phyloP scores from a whole-genome alignment of 768 basidiomycete genomes.

The Rhodotorula graminis region DNA sequence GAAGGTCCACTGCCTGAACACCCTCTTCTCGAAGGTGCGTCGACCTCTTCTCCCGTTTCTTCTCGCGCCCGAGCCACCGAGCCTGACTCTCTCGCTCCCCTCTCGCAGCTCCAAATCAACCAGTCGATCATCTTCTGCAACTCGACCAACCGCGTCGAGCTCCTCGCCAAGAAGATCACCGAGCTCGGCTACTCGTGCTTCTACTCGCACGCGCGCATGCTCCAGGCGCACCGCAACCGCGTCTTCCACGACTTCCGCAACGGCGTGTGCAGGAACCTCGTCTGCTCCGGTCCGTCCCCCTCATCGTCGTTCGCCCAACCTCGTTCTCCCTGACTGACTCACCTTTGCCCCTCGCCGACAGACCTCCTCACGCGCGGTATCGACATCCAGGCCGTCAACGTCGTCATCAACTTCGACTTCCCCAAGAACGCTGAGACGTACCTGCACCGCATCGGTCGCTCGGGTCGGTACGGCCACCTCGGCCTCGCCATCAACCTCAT shows the following conservation, averaged over 20 bases:
- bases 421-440: slow-evolving; percentile 99
- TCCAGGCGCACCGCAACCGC: slow-evolving; percentile 95
- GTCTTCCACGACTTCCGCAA: slow-evolving; percentile 99
- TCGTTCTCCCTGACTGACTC: too few relatives aligned
- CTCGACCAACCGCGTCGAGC: slow-evolving; percentile 98
- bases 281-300: slow-evolving; percentile 63
- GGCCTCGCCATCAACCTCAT: slow-evolving; percentile 96
- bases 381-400: slow-evolving; percentile 99
- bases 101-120: slow-evolving; percentile 90
- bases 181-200: slow-evolving; percentile 99
- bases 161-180: slow-evolving; percentile 97
- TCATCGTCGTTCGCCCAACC: too few relatives aligned
- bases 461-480: slow-evolving; percentile 93
- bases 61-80: neutral
- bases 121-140: slow-evolving; percentile 99
- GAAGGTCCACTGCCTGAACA: slow-evolving; percentile 99
- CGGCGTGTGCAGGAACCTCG: slow-evolving; percentile 95
- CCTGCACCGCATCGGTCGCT: slow-evolving; percentile 95
- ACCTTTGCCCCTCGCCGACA: neutral
- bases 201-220: slow-evolving; percentile 99
- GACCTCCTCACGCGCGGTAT: slow-evolving; percentile 98
- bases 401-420: slow-evolving; percentile 99
- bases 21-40: slow-evolving; percentile 90
- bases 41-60: slow-evolving; percentile 42
- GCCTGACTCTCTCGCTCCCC: slow-evolving; percentile 47